Evolutionary conservation across 2,329 filamentous ascomycete species (phyloP), one percentile per base, ranked within the genome.

Genomic region (Penicillium sp.): DNA sequence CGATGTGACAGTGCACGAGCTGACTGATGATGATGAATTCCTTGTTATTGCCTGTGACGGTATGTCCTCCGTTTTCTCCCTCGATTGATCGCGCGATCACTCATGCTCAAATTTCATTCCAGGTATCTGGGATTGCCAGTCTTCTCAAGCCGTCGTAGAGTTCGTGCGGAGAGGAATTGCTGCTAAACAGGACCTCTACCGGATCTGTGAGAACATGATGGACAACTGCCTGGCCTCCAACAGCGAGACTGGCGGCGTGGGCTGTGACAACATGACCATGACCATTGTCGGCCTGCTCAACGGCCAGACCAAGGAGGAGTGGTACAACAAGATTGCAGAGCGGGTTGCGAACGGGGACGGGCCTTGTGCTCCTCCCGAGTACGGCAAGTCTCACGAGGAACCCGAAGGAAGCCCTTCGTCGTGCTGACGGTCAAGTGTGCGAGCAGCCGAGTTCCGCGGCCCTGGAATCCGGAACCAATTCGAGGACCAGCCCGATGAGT

Each of bases 251-350:
- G 95, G 95, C 57, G 95, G 95, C 64, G 94, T 99, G 63, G 95
- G 95, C 63, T 99, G 95, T 78, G 95, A 99, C 82, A 99, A 99
- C 83, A 99, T 99, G 95, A 99, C 95, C 68, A 98, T 99, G 90
- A 83, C 89, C 69, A 85, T 99, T 67, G 82, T 99, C 73, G 95
- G 90, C 67, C 87, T 99, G 75, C 85, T 99, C 68, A 87, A 91
- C 73, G 95, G 94, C 76, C 92, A 91, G 84, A 90, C 88, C 70
- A 96, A 96, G 85, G 93, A 97, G 74, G 90, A 97, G 81, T 99
- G 95, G 95, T 99, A 99, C 78, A 91, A 97, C 73, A 89, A 93
- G 82, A 90, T 99, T 77, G 92, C 90, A 72, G 92, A 90, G 82
- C 88, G 95, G 75, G 95, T 99, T 78, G 91, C 93, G 70, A 93